Evolutionary conservation across 2,329 filamentous ascomycete genomes (phyloP), one percentile per base, ranked within the genome.

Genomic region (Neodidymelliopsis sp.): DNA sequence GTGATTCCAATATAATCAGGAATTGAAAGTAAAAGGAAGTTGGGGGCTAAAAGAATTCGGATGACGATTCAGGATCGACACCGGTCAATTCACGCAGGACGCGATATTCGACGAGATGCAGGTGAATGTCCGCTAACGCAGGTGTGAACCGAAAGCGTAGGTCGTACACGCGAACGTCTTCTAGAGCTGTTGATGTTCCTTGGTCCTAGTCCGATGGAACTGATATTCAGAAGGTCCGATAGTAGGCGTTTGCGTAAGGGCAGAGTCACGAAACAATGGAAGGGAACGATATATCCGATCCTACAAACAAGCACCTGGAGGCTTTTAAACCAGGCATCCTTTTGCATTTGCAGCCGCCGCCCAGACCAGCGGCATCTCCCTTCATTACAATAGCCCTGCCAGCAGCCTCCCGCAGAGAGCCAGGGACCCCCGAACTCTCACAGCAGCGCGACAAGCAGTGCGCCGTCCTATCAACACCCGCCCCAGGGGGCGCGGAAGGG

Each of bases 231-330:
- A 44, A 54, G 53, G 39, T 48, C 44, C 19, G 31, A 37, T 42
- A 24, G 37, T 13, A 40, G 30, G 25, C 16, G 24, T 15, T 40
- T 15, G 24, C 22, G 22, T 36, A 34, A 39, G 35, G 50, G 48
- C 15, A 42, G 27, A 38, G 49, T 30, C 37, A 42, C 13, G 23
- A 45, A 24, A 39, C 15, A 40, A 51, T 39, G 25, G 30, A 29
- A 37, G 49, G 43, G 44, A 31, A 42, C 48, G 40, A 60, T 59
- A 63, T 30, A 30, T 43, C 33, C 36, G 35, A 34, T 22, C 29
- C 30, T 63, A 62, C 58, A 41, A 49, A 56, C 52, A 51, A 49
- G 57, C 53, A 38, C 49, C 35, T 40, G 28, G 11, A 41, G 35
- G 33, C 22, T 45, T 59, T 59, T 56, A 54, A 56, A 47, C 30